Evolutionary conservation across 129 eudicot species (phyloP).

Genomic region (Flaveria trinervia): DNA sequence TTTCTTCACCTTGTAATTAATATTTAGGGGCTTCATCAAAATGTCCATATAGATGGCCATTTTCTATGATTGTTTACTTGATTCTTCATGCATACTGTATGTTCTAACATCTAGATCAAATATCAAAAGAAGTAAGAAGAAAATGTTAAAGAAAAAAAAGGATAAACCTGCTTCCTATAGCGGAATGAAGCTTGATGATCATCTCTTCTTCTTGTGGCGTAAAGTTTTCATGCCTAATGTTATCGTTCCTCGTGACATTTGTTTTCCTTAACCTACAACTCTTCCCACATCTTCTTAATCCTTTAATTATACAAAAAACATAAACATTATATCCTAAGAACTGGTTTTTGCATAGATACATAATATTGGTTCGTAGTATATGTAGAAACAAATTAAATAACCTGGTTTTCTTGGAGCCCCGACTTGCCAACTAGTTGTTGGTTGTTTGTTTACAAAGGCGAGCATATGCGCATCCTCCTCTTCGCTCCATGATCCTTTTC

Average conservation of each 20-base stretch:
- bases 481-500: slow-evolving; percentile 47
- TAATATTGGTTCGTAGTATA: not conserved
- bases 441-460: slow-evolving; percentile 42
- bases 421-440: slow-evolving; percentile 47
- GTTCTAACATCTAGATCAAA: not conserved
- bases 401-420: slow-evolving; percentile 54
- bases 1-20: too few species aligned
- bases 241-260: slow-evolving; percentile 46
- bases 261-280: slow-evolving; percentile 61
- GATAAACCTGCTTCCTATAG: slow-evolving; percentile 85
- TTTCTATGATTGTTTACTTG: not conserved
- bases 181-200: slow-evolving; percentile 85
- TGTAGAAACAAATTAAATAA: slow-evolving; percentile 20
- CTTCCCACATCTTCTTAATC: slow-evolving; percentile 68
- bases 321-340: slow-evolving; percentile 5
- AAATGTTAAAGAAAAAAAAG: not conserved
- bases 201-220: slow-evolving; percentile 87
- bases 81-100: not conserved
- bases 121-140: not conserved
- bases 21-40: not conserved
- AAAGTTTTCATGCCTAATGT: slow-evolving; percentile 53
- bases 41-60: not conserved
- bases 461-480: slow-evolving; percentile 47
- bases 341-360: not conserved
- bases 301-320: slow-evolving; percentile 34